Evolutionary conservation across 2,329 filamentous ascomycete species (phyloP).

Genomic region (Teratosphaeria epicoccoides): DNA sequence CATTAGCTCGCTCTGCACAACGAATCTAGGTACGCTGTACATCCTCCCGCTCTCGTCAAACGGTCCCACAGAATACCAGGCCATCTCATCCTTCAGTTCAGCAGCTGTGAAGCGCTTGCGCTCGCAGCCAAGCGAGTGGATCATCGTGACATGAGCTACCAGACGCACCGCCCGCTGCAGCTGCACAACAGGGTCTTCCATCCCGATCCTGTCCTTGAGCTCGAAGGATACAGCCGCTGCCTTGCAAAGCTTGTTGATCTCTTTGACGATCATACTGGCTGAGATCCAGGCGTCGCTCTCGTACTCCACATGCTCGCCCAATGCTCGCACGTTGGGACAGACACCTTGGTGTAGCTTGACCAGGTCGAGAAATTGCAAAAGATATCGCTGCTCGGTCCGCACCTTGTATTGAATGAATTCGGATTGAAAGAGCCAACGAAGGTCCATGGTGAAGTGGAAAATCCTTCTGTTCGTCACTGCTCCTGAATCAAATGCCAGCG

Average conservation of each 20-base stretch:
- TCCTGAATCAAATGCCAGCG: slow-evolving; percentile 84
- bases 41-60: slow-evolving; percentile 48
- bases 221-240: slow-evolving; percentile 82
- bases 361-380: slow-evolving; percentile 88
- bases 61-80: slow-evolving; percentile 73
- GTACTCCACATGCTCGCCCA: slow-evolving; percentile 95
- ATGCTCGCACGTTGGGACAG: slow-evolving; percentile 81
- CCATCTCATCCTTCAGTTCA: slow-evolving; percentile 77
- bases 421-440: slow-evolving; percentile 82
- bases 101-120: slow-evolving; percentile 71
- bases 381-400: slow-evolving; percentile 71
- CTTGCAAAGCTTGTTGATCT: slow-evolving; percentile 86
- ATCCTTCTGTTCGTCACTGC: slow-evolving; percentile 90
- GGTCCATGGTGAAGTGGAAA: slow-evolving; percentile 94
- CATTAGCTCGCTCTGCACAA: slow-evolving; percentile 79
- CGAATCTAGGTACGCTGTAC: slow-evolving; percentile 68
- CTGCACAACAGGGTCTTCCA: slow-evolving; percentile 43
- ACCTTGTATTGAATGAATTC: slow-evolving; percentile 79
- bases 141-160: slow-evolving; percentile 71
- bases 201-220: slow-evolving; percentile 37
- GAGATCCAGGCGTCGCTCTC: slow-evolving; percentile 98
- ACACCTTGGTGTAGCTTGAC: slow-evolving; percentile 96
- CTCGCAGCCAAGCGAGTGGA: slow-evolving; percentile 84
- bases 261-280: slow-evolving; percentile 82
- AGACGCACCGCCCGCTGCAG: slow-evolving; percentile 63